Percentiles rank a stretch among this genome's conserved stretches.
Evolutionary conservation across 2,329 filamentous ascomycete species (phyloP).

Genomic region (Trematosphaeria pertusa): DNA sequence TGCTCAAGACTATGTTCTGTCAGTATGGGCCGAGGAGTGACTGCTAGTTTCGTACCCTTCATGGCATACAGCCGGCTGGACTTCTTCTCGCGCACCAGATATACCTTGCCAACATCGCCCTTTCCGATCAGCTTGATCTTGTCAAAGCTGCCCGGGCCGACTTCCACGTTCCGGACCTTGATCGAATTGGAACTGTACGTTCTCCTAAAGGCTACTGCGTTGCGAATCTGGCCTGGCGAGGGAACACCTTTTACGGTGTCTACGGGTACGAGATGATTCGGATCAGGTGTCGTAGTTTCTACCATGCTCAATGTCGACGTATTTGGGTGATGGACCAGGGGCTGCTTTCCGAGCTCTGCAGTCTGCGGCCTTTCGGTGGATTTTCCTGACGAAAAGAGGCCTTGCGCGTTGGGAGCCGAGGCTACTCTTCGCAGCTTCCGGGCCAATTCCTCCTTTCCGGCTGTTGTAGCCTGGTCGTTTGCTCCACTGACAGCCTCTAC

Average conservation of each 20-base stretch:
- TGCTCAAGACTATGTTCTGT: conserved; percentile 79
- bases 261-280: conserved; percentile 38
- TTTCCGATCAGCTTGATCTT: conserved; percentile 99
- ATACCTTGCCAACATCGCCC: conserved; percentile 98
- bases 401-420: conserved; percentile 96
- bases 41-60: conserved; percentile 74
- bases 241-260: conserved; percentile 63
- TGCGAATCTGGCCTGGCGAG: conserved; percentile 69
- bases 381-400: conserved; percentile 70
- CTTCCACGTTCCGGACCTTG: conserved; percentile 96
- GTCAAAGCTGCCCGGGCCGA: conserved; percentile 93
- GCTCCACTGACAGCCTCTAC: conserved; percentile 71
- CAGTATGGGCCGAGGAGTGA: conserved; percentile 23
- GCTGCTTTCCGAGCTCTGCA: conserved; percentile 85
- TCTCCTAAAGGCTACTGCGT: conserved; percentile 79
- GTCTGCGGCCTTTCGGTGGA: conserved; percentile 74
- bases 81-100: conserved; percentile 97
- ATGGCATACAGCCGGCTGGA: conserved; percentile 94
- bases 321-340: conserved; percentile 66
- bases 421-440: conserved; percentile 92
- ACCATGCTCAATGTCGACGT: conserved; percentile 62
- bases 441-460: conserved; percentile 92
- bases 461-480: conserved; percentile 71
- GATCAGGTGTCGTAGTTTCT: conserved; percentile 49
- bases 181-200: conserved; percentile 99